These are phyloP conservation scores for Russula sp. DNA, from an alignment of 768 basidiomycete species.

Conservation along the genomic window DNA sequence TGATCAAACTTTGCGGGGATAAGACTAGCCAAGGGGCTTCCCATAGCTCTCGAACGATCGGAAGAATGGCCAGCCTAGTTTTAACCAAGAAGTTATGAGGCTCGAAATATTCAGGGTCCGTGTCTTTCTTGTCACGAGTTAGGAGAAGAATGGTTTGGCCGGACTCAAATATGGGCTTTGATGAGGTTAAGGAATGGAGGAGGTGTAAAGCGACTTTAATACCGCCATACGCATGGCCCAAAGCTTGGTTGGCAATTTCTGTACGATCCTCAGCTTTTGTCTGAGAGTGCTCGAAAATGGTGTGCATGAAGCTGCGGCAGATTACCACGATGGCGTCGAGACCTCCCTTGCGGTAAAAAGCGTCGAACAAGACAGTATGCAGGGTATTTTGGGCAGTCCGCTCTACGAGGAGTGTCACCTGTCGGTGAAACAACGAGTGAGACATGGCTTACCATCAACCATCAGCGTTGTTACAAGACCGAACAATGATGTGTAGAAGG, in stretches of 20 bases:
- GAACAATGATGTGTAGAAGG: conserved; percentile 49
- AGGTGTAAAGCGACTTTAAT: conserved; percentile 77
- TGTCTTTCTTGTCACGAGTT: conserved; percentile 72
- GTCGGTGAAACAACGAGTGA: conserved; percentile 1
- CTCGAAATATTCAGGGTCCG: conserved; percentile 74
- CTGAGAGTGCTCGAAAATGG: conserved; percentile 48
- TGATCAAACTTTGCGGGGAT: conserved; percentile 67
- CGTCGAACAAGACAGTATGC: conserved; percentile 74
- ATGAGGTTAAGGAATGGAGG: conserved; percentile 65
- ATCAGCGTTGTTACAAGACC: conserved; percentile 44
- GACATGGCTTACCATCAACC: conserved; percentile 45
- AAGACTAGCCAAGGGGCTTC: conserved; percentile 72
- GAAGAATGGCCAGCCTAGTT: conserved; percentile 62
- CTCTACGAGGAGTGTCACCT: conserved; percentile 39
- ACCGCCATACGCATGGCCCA: conserved; percentile 71
- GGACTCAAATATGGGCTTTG: conserved; percentile 78
- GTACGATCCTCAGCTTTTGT: conserved; percentile 51
- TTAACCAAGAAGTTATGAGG: conserved; percentile 82
- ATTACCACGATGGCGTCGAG: conserved; percentile 57
- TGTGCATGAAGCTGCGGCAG: conserved; percentile 44
- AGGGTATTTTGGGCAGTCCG: conserved; percentile 65
- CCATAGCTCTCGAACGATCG: conserved; percentile 68
- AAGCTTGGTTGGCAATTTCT: conserved; percentile 50
- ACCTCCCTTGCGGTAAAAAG: conserved; percentile 67
- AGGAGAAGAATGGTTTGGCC: conserved; percentile 68